Evolutionary conservation across 139 green algal species (phyloP).

Genomic region (Eudorina sp.): DNA sequence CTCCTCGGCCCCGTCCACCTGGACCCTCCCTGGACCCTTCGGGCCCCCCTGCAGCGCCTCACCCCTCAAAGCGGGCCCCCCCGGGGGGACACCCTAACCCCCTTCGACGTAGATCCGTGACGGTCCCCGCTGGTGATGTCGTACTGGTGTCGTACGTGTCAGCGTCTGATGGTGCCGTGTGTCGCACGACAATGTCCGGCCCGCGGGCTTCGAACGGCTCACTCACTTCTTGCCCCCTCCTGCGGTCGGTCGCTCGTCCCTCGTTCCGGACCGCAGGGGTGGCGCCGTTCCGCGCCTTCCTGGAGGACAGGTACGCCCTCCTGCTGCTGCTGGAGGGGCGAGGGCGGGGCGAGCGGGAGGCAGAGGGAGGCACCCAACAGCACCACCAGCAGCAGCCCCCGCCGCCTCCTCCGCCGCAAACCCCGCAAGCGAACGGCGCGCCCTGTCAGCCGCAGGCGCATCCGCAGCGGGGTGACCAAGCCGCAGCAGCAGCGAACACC

Average conservation of each 20-base stretch:
- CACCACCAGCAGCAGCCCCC: neutral
- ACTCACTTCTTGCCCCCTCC: neutral
- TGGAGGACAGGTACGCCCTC: slow-evolving; percentile 75
- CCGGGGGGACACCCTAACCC: no score
- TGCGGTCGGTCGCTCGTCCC: no score
- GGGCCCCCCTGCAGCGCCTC: no score
- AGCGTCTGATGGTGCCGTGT: no score
- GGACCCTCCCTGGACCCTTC: no score
- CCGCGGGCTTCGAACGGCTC: neutral
- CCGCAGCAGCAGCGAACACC: slow-evolving; percentile 25
- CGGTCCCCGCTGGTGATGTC: no score
- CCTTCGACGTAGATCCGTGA: no score
- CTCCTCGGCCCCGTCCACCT: no score
- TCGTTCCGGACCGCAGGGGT: slow-evolving; percentile 73
- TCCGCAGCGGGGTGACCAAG: neutral
- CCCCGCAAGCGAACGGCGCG: neutral
- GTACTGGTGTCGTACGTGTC: neutral
- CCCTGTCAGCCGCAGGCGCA: slow-evolving; percentile 12
- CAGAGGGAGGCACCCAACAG: no score
- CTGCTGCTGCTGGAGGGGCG: neutral
- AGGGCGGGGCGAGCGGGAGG: neutral
- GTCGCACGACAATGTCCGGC: neutral
- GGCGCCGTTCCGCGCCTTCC: slow-evolving; percentile 88
- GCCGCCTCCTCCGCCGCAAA: neutral
- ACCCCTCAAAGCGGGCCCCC: no score